Conservation (phyloP, 2,329 filamentous ascomycete genomes). For the Aspergillus amoenus region DNA sequence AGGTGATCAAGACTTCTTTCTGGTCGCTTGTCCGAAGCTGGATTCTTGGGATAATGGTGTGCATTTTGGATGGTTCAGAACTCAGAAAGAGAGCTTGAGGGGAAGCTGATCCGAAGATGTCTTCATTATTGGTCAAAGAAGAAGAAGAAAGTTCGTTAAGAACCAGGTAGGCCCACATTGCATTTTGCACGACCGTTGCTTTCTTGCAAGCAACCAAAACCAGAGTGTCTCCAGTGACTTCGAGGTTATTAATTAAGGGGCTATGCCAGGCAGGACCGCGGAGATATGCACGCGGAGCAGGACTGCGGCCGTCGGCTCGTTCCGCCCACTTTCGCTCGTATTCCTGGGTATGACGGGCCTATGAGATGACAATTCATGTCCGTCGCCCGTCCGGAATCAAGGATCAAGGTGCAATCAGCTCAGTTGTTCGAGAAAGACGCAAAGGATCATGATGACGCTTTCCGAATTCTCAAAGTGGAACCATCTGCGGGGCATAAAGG, state of each 20-base stretch:
- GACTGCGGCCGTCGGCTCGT: neutral
- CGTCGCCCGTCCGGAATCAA: neutral
- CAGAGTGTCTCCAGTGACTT: neutral
- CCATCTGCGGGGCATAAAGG: slow-evolving; percentile 12
- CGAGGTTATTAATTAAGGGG: neutral
- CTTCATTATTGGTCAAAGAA: neutral
- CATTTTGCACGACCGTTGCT: neutral
- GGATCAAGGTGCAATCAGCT: neutral
- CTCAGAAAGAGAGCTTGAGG: neutral
- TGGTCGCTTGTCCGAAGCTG: neutral
- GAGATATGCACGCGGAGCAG: neutral
- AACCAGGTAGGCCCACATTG: neutral
- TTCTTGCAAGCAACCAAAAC: neutral
- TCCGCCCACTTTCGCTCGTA: neutral
- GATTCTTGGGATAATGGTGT: neutral
- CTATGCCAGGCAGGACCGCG: neutral
- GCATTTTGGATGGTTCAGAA: neutral
- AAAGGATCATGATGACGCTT: neutral
- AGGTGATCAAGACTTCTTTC: neutral
- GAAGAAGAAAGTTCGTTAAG: neutral
- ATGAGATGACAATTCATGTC: neutral
- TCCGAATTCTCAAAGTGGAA: slow-evolving; percentile 1
- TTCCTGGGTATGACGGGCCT: neutral
- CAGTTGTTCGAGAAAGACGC: neutral
- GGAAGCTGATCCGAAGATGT: neutral